Evolutionary conservation across 805 yeast species (phyloP), one percentile per base, ranked within the genome.

Genomic region (Metschnikowia kunwiensis): DNA sequence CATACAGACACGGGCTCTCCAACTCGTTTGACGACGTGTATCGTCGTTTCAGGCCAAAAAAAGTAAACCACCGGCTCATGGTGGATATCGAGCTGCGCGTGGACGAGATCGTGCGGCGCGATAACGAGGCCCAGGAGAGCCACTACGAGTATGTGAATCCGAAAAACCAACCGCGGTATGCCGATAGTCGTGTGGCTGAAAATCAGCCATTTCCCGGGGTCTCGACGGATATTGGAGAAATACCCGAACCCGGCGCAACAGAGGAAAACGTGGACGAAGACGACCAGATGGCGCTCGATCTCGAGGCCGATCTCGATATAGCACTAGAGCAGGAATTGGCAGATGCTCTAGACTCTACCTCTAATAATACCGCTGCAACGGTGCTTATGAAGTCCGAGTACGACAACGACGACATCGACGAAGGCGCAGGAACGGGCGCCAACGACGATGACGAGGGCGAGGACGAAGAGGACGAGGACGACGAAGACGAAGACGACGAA

Each of bases 121-220:
- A 91, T 56, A 85, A 76, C 24, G 88, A 82, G 40, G 95, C 97
- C 1, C 89, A 86, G 55, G 86, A 81, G 29, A 75, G 82, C 17
- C 74, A 74, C 24, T 87, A 80, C 53, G 96, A 89, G 53, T 68
- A 87, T 35, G 69, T 87, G 2, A 88, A 81, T 46, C 49, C 57
- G 36, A 70, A 65, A 42, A 64, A 63, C 43, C 67, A 51, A 36
- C 32, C 39, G 3, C 22, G 30, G n/a, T 23, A 17, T 19, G 20
- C 34, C 17, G 34, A 36, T 7, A 16, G 23, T 12, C 23, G 22
- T 11, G 7, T 25, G 20, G 29, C 35, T 6, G 12, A 17, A 10
- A 11, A 16, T 8, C 22, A 16, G 15, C 10, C 19, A 3, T 17
- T 24, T 10, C 12, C 12, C n/a, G 26, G 19, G 25, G 19, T 21